phyloP scores from a whole-genome alignment of 177 flowering plant genomes.

The Vitis hybrid region DNA sequence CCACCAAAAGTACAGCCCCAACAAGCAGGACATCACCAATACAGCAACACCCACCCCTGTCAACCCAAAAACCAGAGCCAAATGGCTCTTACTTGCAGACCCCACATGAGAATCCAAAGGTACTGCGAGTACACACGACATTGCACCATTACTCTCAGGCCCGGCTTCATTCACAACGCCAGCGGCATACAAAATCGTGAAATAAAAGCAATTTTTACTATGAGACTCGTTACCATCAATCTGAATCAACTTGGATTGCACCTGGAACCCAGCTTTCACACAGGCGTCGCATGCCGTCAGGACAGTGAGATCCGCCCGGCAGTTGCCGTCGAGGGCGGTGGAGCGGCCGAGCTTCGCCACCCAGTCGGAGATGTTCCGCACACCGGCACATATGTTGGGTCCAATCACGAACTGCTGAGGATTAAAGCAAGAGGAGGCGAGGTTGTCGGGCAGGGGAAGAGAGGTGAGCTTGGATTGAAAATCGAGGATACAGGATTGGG shows the following conservation, averaged over 20 bases:
- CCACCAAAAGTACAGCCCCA: constrained; percentile 50
- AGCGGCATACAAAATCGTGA: constrained; percentile 68
- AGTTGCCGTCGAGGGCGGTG: constrained; percentile 33
- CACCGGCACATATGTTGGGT: constrained; percentile 26
- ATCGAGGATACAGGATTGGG: constrained; percentile 40
- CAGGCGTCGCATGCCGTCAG: constrained; percentile 50
- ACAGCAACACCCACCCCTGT: constrained; percentile 48
- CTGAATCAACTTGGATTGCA: constrained; percentile 30
- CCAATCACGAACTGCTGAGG: constrained; percentile 34
- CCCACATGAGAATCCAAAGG: constrained; percentile 10
- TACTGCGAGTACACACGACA: constrained; percentile 53
- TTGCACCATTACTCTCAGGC: constrained; percentile 48
- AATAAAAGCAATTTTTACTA: constrained; percentile 58
- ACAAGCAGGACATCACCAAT: constrained; percentile 32
- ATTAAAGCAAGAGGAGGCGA: constrained; percentile 35
- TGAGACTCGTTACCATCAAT: constrained; percentile 61
- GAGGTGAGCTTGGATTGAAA: constrained; percentile 35
- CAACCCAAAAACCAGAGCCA: constrained; percentile 39
- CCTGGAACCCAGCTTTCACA: constrained; percentile 41
- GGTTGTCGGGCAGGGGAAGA: constrained; percentile 26
- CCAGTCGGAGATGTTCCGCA: constrained; percentile 41
- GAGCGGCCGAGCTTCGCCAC: constrained; percentile 25
- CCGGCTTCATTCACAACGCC: constrained; percentile 65
- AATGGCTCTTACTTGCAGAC: constrained; percentile 11
- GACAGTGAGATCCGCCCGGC: constrained; percentile 42